phyloP scores from a whole-genome alignment of 495 filamentous ascomycete genomes.

The Hyaloscypha finlandica region DNA sequence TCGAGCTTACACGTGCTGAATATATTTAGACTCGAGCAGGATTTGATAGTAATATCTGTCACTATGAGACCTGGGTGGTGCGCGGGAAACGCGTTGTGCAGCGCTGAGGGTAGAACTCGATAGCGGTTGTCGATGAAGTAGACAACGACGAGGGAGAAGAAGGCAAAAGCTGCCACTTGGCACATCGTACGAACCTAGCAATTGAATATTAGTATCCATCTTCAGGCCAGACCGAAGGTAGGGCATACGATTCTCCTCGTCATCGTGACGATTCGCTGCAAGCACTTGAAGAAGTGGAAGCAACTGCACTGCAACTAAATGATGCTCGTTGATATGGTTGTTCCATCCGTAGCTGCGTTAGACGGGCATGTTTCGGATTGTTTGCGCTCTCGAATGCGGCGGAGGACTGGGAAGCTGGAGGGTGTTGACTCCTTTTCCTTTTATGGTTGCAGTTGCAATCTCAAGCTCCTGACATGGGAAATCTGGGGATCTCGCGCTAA shows the following conservation, averaged over 20 bases:
- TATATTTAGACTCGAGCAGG: conserved; percentile 72
- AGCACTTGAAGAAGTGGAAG: conserved; percentile 5
- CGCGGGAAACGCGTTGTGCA: conserved; percentile 79
- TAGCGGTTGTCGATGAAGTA: conserved; percentile 80
- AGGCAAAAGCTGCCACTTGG: conserved; percentile 63
- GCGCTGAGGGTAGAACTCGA: conserved; percentile 75
- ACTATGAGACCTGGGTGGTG: conserved; percentile 81
- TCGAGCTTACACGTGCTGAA: conserved; percentile 81
- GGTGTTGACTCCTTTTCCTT: not conserved
- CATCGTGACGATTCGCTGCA: conserved; percentile 33
- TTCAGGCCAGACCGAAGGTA: not conserved
- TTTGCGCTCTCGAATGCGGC: not conserved
- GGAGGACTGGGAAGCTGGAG: not conserved
- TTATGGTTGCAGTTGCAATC: not conserved
- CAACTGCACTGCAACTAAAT: conserved; percentile 7
- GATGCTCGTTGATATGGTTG: not conserved
- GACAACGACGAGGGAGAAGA: conserved; percentile 62
- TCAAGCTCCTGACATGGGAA: not conserved
- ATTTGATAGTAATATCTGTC: conserved; percentile 84
- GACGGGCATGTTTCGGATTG: not conserved
- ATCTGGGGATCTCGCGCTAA: conserved; percentile 8
- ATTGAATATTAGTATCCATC: conserved; percentile 5
- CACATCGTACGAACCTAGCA: conserved; percentile 75
- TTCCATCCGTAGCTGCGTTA: conserved; percentile 19
- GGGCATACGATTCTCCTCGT: conserved; percentile 46